phyloP scores from a whole-genome alignment of 768 basidiomycete species.

The Tulasnella sp. region DNA sequence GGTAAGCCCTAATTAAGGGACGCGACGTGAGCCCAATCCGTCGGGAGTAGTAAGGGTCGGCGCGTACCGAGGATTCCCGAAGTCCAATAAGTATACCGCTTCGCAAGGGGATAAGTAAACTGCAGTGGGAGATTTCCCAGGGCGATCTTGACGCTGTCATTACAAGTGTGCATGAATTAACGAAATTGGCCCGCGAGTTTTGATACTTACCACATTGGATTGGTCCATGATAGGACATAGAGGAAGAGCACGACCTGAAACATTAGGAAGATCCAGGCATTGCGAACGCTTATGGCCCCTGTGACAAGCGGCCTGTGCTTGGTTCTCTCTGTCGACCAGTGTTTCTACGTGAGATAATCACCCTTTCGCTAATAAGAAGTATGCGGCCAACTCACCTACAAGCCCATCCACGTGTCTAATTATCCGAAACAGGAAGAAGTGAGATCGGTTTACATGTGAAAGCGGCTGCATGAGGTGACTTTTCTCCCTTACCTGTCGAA shows the following conservation, averaged over 20 bases:
- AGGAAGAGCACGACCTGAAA: constrained; percentile 35
- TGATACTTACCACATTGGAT: not conserved
- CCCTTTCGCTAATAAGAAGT: not conserved
- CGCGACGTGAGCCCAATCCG: not conserved
- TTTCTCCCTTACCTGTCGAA: constrained; percentile 31
- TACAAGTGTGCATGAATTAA: not conserved
- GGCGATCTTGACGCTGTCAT: not conserved
- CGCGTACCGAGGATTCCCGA: constrained; percentile 9
- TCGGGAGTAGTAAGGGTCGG: not conserved
- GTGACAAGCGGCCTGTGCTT: constrained; percentile 40
- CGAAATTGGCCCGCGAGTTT: too few relatives aligned
- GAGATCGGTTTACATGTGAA: too few relatives aligned
- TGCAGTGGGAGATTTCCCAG: constrained; percentile 9
- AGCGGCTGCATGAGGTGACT: too few relatives aligned
- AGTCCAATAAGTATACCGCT: constrained; percentile 10
- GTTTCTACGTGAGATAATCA: not conserved
- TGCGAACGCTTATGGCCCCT: constrained; percentile 37
- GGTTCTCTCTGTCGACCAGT: constrained; percentile 34
- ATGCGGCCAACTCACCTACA: constrained; percentile 34
- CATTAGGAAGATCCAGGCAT: constrained; percentile 34
- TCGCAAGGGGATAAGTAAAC: constrained; percentile 7
- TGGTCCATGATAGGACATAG: constrained; percentile 28
- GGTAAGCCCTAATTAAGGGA: not conserved
- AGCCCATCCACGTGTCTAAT: constrained; percentile 36
- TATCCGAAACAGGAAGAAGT: too few relatives aligned